A percentile compares a stretch with the other conserved stretches of the same genome.
phyloP scores from a whole-genome alignment of 148 eudicot genomes.

The Nyssa sinensis region DNA sequence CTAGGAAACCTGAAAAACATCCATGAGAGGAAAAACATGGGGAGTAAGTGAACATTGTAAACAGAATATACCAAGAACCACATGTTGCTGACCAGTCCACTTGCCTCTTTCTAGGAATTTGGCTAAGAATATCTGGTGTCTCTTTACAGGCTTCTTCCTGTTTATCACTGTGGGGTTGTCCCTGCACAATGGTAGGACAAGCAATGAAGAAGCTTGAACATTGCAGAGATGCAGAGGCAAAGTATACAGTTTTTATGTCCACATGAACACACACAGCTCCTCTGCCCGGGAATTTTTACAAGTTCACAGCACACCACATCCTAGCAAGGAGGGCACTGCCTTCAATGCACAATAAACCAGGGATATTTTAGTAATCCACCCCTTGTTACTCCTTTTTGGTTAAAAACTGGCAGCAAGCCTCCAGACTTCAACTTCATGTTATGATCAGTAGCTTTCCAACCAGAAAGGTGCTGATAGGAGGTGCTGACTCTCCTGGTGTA shows the following conservation, averaged over 20 bases:
- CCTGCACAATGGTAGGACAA: slow-evolving; percentile 29
- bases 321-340: not conserved
- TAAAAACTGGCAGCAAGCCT: not conserved
- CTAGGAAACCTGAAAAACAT: slow-evolving; percentile 39
- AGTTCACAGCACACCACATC: not conserved
- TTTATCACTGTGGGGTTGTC: slow-evolving; percentile 25
- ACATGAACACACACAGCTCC: not conserved
- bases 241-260: slow-evolving; percentile 1
- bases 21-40: not conserved
- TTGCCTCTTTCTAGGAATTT: slow-evolving; percentile 43
- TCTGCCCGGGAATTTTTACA: not conserved
- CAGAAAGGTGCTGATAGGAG: not conserved
- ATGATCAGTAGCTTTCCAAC: not conserved
- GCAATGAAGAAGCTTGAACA: not conserved
- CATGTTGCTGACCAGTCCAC: too few relatives aligned
- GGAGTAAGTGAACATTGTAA: not conserved
- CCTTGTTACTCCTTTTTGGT: not conserved
- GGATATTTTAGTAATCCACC: not conserved
- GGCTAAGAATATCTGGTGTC: slow-evolving; percentile 17
- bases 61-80: not conserved
- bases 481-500: not conserved
- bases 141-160: slow-evolving; percentile 20
- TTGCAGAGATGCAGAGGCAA: not conserved
- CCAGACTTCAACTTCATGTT: not conserved
- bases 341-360: not conserved